phyloP scores from a whole-genome alignment of 371 early-diverging fungal genomes.

The Basidiobolus meristosporus region DNA sequence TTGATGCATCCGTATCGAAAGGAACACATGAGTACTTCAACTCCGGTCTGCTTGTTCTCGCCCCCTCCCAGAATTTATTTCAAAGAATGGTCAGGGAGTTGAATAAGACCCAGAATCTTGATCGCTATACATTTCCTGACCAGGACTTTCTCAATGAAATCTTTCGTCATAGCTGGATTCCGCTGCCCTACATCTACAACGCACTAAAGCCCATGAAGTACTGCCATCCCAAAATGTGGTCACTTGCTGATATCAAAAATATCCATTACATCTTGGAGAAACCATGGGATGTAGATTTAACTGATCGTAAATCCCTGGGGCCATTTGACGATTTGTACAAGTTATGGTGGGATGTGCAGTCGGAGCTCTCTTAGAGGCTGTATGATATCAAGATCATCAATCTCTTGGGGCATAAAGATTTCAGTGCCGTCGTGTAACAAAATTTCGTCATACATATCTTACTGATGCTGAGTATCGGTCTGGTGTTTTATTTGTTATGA shows the following conservation, averaged over 20 bases:
- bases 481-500: no score
- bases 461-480: no score
- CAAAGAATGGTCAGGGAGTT: slow-evolving; percentile 8
- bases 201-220: slow-evolving; percentile 23
- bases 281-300: slow-evolving; percentile 2
- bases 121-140: slow-evolving; percentile 20
- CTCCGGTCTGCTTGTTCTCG: slow-evolving; percentile 23
- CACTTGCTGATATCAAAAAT: slow-evolving; percentile 6
- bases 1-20: no score
- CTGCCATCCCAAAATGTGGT: slow-evolving; percentile 22
- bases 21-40: slow-evolving; percentile 34
- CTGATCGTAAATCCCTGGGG: not conserved
- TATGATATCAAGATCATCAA: no score
- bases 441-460: no score
- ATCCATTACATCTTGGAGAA: slow-evolving; percentile 6
- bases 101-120: slow-evolving; percentile 7
- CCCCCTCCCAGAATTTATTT: slow-evolving; percentile 11
- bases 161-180: slow-evolving; percentile 13
- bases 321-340: not conserved
- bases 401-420: no score
- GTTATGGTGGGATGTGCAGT: not conserved
- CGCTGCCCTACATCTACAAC: slow-evolving; percentile 22
- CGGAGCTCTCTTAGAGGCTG: no score
- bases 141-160: slow-evolving; percentile 31
- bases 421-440: no score